Conservation (phyloP, 257 asterid species). For the Solanum peruvianum region DNA sequence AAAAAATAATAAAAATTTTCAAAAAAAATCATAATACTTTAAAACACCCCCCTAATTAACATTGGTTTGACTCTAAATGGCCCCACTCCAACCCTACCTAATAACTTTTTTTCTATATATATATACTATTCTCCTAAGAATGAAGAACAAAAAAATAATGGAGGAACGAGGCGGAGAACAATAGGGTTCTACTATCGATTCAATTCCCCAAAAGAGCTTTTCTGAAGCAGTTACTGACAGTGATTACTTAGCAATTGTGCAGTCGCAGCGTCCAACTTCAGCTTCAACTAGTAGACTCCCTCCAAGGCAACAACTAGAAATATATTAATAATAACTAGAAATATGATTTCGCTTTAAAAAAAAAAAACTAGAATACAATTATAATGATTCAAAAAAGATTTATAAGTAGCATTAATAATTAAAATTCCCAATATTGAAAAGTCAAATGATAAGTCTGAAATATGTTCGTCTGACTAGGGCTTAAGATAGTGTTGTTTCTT, state of each 20-base stretch:
- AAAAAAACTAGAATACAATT: neutral
- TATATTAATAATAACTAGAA: neutral
- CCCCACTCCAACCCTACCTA: neutral
- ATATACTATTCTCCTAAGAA: neutral
- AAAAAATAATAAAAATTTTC: neutral
- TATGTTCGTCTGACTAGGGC: neutral
- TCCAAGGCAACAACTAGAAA: neutral
- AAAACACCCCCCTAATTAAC: neutral
- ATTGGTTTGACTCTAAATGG: neutral
- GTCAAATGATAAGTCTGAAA: no score
- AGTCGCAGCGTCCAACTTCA: no score
- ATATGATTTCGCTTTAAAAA: neutral
- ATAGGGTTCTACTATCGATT: accelerated
- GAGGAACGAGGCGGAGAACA: neutral
- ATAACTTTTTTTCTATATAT: neutral
- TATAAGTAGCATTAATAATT: no score
- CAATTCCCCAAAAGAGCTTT: neutral
- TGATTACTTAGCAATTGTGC: neutral
- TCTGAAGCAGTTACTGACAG: neutral
- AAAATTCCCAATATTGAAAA: no score
- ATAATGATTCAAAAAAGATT: neutral
- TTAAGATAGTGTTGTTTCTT: neutral
- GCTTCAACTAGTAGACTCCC: neutral
- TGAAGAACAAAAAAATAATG: neutral
- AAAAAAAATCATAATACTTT: neutral